Base-by-base conservation (phyloP, 768 basidiomycete genomes). In the Pleurotus tuber-regium region DNA sequence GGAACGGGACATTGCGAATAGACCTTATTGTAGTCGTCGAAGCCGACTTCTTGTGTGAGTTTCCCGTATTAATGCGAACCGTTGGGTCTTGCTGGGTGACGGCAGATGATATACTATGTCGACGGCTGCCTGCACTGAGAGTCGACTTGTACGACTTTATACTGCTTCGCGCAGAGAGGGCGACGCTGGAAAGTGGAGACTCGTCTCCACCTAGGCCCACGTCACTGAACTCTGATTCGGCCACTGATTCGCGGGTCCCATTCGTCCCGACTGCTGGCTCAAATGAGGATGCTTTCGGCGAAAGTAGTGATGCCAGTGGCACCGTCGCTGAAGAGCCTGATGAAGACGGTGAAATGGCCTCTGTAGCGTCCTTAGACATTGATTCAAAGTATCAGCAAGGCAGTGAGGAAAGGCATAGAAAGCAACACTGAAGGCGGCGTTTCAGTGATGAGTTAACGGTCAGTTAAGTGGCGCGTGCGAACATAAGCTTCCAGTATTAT, bases 151-250 rank as follows among this genome's bases (percentile, higher is more conserved):
- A 50, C 12, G 43, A 46, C 43, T 47, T 52, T 21, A 42, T 36
- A 51, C 46, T 53, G 39, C 33, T 60, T 43, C 57, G 53, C 47
- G 31, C 54, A 51, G 70, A 69, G 30, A 73, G 58, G 19, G 69
- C 65, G 30, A 74, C 61, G 5, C 76, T 65, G 24, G 72, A 71
- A 44, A 74, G 68, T 28, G 57, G 48, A 6, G 55, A 47, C 18
- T 78, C 77, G 51, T 81, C 46, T 19, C 46, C 79, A 52, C 80
- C 78, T 7, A 81, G 68, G 28, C 75, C 79, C 57, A 83, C 73
- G 51, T 88, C 85, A 56, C 84, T 86, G 58, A 85, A 78, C 57
- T 86, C 86, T 14, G 83, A 77, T 44, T 77, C 77, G 3, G 80
- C 74, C 23, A 78, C 61, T 18, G 82, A 85, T 48, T 67, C 63